Conservation (phyloP, 371 early-diverging fungal genomes). For the Syncephalis plumigaleata region DNA sequence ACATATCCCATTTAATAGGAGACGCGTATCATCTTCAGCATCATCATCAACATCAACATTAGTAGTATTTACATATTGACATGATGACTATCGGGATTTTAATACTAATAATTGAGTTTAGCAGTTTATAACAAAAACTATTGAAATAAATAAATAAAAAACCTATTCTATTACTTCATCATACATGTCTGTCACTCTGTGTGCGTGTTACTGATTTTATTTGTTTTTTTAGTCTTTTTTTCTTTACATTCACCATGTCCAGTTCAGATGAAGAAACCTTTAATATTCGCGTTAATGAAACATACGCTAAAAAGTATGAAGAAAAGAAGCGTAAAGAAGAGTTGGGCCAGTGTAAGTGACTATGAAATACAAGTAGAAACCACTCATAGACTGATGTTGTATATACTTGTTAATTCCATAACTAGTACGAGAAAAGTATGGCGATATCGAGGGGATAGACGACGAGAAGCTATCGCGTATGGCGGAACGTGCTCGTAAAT, state of each 20-base stretch:
- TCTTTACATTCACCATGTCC: too few relatives aligned
- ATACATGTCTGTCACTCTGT: too few relatives aligned
- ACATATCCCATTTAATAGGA: too few relatives aligned
- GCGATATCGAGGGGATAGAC: conserved; percentile 9
- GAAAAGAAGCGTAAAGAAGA: conserved; percentile 42
- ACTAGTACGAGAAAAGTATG: conserved; percentile 39
- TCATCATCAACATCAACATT: too few relatives aligned
- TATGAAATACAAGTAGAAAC: not conserved
- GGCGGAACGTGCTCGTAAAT: conserved; percentile 19
- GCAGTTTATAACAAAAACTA: too few relatives aligned
- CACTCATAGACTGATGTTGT: not conserved
- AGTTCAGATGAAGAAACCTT: conserved; percentile 11
- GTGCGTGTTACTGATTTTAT: not conserved
- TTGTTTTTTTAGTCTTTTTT: too few relatives aligned
- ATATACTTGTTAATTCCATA: not conserved
- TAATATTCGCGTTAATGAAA: conserved; percentile 27
- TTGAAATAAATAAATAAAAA: too few relatives aligned
- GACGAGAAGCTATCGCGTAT: conserved; percentile 14
- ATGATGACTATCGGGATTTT: too few relatives aligned
- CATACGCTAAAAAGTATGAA: conserved; percentile 42
- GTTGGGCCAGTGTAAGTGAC: conserved; percentile 26
- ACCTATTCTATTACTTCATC: too few relatives aligned
- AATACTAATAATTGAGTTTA: too few relatives aligned
- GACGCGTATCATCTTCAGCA: too few relatives aligned
- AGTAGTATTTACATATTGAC: too few relatives aligned